Base-by-base conservation (phyloP, 2,329 filamentous ascomycete species). In the Diaporthe australafricana region DNA sequence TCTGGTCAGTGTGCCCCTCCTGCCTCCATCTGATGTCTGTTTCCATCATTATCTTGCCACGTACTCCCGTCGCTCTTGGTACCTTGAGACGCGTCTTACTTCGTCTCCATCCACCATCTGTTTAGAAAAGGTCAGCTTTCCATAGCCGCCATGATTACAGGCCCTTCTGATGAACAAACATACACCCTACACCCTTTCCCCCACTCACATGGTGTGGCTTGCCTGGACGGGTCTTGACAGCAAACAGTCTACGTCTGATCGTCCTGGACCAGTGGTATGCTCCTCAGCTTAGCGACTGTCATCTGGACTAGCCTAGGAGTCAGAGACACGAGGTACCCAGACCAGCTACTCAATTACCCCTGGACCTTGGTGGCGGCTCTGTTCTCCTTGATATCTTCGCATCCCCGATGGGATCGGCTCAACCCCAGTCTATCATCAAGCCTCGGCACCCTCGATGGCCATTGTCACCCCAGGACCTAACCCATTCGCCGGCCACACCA, bases 141-240 rank as follows among this genome's bases (percentile, higher is more conserved):
- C 16, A 52, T 42, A 40, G 45, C 47, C 42, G 67, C 53, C 32
- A 48, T 71, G 25, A 62, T 27, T 20, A 65, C 63, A 48, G 55
- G 38, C 52, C 38, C 32, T 56, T n/a, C 62, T 38, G 47, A 42
- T 20, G 56, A 45, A 38, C 48, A 25, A 63, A 12, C 32, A 12
- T 38, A 17, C 3, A n/a, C 2, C 16, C 17, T 5, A 14, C 8
- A 38, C n/a, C 3, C 32, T 20, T 66, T 55, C 65, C 25, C 22
- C n/a, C 30, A 40, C 42, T 42, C 32, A 65, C 62, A 68, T 68
- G 62, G 45, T 68, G 71, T 73, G 71, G 71, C 71, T 68, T 71
- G 55, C 32, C 45, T 45, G 57, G 48, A 47, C 68, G 53, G 53
- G 56, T 14, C 9, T 62, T 68, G 55, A 63, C 68, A 71, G 48